Evolutionary conservation across 768 basidiomycete species (phyloP), one percentile per base, ranked within the genome.

Genomic region (Leucosporidium yakuticum): DNA sequence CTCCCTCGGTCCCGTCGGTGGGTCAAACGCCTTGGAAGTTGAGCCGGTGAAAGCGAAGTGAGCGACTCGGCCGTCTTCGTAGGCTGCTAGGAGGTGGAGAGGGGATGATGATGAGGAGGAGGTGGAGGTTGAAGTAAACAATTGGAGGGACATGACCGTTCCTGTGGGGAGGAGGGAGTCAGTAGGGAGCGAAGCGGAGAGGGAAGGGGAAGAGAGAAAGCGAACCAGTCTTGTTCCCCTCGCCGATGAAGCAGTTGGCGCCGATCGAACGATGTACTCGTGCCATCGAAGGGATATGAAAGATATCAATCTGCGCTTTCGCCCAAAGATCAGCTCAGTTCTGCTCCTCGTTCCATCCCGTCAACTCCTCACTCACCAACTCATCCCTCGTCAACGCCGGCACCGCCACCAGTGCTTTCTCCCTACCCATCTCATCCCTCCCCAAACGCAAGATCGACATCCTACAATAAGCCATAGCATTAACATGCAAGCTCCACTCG

Each of bases 391-490:
- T 83, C 29, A 97, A 81, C 74, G 93, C 94, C 0, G 93, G 93
- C 20, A 96, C 80, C 0, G 90, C 91, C 32, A 97, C 77, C 55
- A 92, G 79, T 1, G 85, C 87, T 21, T 72, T 73, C 69, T 62
- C 39, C 49, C 74, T 50, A 0, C 23, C 55, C 5, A 32, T 53
- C 1, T 34, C 59, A 5, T 39, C 47, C n/a, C 21, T 31, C 50
- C 60, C 49, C 23, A 70, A 70, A 39, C 74, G 77, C 48, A 88
- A 76, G 4, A 97, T 80, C 11, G 90, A 88, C 78, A 96, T 93
- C 3, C 88, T 85, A 79, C 95, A 98, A 77, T 88, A 97, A 76
- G 95, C 96, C 64, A 98, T 82, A 2, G 95, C 87, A 76, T 99
- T 99, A 67, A 94, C 87, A 74, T 92, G 89, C 77, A 98, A 79